phyloP scores from a whole-genome alignment of 2,329 filamentous ascomycete species.

The Dichotomopilus funicola region DNA sequence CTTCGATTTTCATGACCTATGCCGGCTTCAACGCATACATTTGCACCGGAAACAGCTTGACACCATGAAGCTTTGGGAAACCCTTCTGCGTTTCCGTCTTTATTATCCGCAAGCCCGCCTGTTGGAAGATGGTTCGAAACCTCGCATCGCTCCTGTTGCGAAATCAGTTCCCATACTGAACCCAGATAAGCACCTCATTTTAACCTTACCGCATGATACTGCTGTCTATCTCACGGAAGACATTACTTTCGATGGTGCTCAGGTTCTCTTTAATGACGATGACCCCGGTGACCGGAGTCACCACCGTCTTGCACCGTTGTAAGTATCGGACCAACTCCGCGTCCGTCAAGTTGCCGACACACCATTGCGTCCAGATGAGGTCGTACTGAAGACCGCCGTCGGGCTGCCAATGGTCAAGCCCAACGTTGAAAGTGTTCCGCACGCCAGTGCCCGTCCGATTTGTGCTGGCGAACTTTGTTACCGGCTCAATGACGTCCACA shows the following conservation, averaged over 20 bases:
- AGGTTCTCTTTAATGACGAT: constrained; percentile 81
- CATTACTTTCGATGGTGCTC: constrained; percentile 50
- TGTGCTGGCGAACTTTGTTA: constrained; percentile 68
- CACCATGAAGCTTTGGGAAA: constrained; percentile 44
- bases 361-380: constrained; percentile 89
- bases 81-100: constrained; percentile 66
- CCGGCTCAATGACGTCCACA: constrained; percentile 81
- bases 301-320: constrained; percentile 45
- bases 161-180: background rate
- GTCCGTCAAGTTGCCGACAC: constrained; percentile 74
- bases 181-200: background rate
- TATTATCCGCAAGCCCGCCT: constrained; percentile 62
- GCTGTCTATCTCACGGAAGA: constrained; percentile 70
- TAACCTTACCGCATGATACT: constrained; percentile 60
- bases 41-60: constrained; percentile 62
- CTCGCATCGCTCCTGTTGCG: constrained; percentile 58
- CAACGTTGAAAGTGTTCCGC: constrained; percentile 58
- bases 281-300: constrained; percentile 38
- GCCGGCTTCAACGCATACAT: constrained; percentile 67
- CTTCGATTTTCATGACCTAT: background rate
- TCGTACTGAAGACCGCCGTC: constrained; percentile 54
- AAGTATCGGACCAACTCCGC: constrained; percentile 63
- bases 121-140: constrained; percentile 61
- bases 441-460: constrained; percentile 53
- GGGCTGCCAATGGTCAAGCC: constrained; percentile 64